phyloP scores from a whole-genome alignment of 768 basidiomycete species.

The Naganishia friedmannii region DNA sequence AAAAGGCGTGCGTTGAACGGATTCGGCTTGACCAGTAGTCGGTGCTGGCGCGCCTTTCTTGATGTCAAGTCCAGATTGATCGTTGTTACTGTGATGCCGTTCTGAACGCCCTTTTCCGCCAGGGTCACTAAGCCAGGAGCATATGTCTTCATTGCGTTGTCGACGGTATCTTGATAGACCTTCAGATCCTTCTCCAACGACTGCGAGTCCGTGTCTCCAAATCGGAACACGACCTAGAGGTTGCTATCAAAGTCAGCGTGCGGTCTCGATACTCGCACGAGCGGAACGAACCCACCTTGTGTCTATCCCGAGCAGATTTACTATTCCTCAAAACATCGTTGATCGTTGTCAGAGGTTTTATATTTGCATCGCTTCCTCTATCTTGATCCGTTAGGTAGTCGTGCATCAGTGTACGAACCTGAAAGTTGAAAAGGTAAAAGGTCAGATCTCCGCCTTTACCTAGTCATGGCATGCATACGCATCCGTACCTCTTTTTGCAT shows the following conservation, averaged over 20 bases:
- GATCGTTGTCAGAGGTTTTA: constrained; percentile 87
- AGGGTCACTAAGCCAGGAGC: constrained; percentile 87
- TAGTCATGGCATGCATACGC: not conserved
- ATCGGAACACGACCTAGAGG: constrained; percentile 76
- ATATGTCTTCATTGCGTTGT: constrained; percentile 75
- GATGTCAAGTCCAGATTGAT: constrained; percentile 23
- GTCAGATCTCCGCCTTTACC: not conserved
- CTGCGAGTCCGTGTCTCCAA: constrained; percentile 83
- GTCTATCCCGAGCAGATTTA: constrained; percentile 70
- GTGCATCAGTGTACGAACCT: constrained; percentile 79
- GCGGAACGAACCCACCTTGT: constrained; percentile 60
- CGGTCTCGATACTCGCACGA: not conserved
- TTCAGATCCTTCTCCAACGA: constrained; percentile 65
- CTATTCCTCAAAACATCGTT: constrained; percentile 88
- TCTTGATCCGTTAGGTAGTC: constrained; percentile 93
- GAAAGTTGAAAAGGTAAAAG: not conserved
- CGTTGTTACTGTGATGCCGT: constrained; percentile 45
- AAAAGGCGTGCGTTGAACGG: constrained; percentile 90
- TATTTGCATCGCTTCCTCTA: constrained; percentile 68
- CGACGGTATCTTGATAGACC: constrained; percentile 78
- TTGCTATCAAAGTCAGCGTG: not conserved
- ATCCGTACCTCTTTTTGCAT: constrained; percentile 77
- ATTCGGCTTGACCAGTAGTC: constrained; percentile 79
- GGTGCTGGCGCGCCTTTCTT: constrained; percentile 68
- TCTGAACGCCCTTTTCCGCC: constrained; percentile 33